Evolutionary conservation across 1,139 yeast species (phyloP).

Genomic region (Geotrichum phurueaensis): DNA sequence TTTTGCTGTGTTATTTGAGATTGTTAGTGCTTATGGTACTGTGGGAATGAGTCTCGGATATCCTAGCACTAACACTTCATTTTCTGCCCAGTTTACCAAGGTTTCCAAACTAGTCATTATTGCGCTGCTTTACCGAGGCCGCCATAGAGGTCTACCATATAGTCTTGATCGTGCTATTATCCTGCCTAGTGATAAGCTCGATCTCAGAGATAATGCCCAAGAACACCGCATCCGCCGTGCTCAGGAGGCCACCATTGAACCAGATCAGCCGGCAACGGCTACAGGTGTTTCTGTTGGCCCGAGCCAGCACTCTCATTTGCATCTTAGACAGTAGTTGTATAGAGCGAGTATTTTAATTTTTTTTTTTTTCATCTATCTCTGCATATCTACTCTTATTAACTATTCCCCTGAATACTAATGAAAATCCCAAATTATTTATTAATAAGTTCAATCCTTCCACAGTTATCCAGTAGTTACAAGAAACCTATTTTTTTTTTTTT

Average conservation of each 20-base stretch:
- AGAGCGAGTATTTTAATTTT: background rate
- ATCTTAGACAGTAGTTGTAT: background rate
- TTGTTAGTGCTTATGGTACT: constrained; percentile 92
- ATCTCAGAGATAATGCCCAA: constrained; percentile 52
- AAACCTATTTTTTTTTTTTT: background rate
- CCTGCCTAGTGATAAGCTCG: constrained; percentile 68
- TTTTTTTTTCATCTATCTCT: background rate
- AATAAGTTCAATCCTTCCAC: background rate
- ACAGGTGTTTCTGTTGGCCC: background rate
- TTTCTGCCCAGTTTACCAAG: constrained; percentile 63
- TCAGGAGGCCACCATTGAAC: constrained; percentile 16
- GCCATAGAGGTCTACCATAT: constrained; percentile 96
- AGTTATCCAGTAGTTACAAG: background rate
- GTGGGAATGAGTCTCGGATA: constrained; percentile 89
- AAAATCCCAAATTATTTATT: background rate
- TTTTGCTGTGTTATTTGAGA: constrained; percentile 75
- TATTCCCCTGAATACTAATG: background rate
- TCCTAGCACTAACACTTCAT: constrained; percentile 59
- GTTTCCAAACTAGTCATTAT: constrained; percentile 78
- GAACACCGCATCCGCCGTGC: constrained; percentile 23
- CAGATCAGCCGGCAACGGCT: background rate
- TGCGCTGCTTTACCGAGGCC: constrained; percentile 87
- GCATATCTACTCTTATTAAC: background rate
- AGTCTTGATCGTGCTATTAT: constrained; percentile 90
- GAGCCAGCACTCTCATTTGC: background rate